Conservation (phyloP, 2,329 filamentous ascomycete genomes). For the Fusarium fracticaudum region DNA sequence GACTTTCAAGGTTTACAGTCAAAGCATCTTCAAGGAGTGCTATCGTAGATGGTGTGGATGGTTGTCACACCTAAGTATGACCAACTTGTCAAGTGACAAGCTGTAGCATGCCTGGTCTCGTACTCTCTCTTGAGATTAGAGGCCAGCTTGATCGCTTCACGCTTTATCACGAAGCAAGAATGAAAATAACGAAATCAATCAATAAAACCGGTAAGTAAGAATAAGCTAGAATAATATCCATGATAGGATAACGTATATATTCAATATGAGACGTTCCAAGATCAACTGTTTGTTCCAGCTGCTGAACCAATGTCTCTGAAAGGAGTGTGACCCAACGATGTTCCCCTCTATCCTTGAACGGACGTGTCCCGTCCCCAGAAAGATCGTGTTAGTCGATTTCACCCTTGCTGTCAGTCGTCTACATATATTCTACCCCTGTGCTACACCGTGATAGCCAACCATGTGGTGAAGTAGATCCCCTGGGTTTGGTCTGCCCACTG, state of each 20-base stretch:
- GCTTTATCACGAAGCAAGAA: background rate
- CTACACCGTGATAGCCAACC: conserved; percentile 14
- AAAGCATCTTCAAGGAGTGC: background rate
- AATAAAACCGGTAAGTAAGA: conserved; percentile 4
- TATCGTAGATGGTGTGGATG: background rate
- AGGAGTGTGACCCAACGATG: conserved; percentile 19
- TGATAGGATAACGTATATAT: conserved; percentile 34
- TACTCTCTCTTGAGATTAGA: background rate
- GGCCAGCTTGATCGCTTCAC: no score
- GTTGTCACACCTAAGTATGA: background rate
- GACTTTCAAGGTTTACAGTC: background rate
- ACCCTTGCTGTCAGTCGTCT: background rate
- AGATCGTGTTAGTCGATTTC: background rate
- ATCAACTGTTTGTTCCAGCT: background rate
- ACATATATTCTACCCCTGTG: background rate
- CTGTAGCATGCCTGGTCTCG: background rate
- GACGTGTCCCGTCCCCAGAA: background rate
- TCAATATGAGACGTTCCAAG: background rate
- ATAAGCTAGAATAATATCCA: background rate
- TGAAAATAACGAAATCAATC: background rate
- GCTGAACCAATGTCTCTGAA: background rate
- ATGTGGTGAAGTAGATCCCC: conserved; percentile 5
- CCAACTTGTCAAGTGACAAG: conserved; percentile 9
- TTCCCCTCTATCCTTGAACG: background rate
- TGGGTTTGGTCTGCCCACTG: background rate